Evolutionary conservation across 163 green algal species (phyloP), one percentile per base, ranked within the genome.

Genomic region (Coccomyxa subellipsoidea): DNA sequence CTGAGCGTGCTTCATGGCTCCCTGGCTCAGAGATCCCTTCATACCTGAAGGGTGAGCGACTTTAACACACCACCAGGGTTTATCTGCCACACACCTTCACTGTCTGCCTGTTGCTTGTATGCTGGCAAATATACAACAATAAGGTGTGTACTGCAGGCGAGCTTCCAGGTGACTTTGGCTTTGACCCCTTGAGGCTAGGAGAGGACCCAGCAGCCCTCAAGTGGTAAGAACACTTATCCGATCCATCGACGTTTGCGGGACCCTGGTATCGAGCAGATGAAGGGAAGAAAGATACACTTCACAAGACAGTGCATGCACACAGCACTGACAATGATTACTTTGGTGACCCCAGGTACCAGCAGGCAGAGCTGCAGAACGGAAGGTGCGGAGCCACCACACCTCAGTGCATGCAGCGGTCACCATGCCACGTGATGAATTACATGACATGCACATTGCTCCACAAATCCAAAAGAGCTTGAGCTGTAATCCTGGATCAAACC

Each of bases 151-250:
- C 23, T 7, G 47, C 92, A 73, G 90, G 91, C 75, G 83, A 83
- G 75, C 79, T 95, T 79, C 84, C 91, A 10, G 91, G 91, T 34
- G 90, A 94, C 87, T 94, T 87, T 77, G 91, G 91, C 54, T 77
- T 77, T 39, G 91, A 94, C 80, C 91, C 91, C 29, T 78, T 91
- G 38, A 80, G 34, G 40, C 83, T 91, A 73, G 87, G 76, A 32
- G 84, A 84, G 76, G 53, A 88, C 69, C 76, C 77, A 23, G 78
- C 79, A 29, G 70, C 77, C 34, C 79, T 91, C 29, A 81, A 85
- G 66, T 91, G 88, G 77, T 80, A 38, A 21, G 76, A n/a, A n/a
- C n/a, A n/a, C n/a, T n/a, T n/a, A n/a, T n/a, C n/a, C n/a, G n/a
- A n/a, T n/a, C n/a, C n/a, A n/a, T n/a, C n/a, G n/a, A n/a, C n/a